Percentiles rank a stretch among this genome's conserved stretches.
Evolutionary conservation across 2,329 filamentous ascomycete species (phyloP).

Genomic region (Aureobasidium leucospermi): DNA sequence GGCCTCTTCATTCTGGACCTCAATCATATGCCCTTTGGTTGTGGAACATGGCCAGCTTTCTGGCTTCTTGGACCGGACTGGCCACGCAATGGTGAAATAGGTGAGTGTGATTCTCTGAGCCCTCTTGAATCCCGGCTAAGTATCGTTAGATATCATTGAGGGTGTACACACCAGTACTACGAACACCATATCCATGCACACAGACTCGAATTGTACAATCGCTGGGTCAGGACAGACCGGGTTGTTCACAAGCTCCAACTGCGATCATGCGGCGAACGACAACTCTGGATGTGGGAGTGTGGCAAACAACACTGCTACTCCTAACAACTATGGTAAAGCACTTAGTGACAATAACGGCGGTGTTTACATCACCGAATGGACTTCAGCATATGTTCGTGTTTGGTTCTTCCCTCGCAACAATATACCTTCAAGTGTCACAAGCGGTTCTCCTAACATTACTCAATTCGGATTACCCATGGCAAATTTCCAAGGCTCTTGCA

Average conservation of each 20-base stretch:
- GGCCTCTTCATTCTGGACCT: conserved; percentile 34
- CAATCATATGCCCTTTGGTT: conserved; percentile 31
- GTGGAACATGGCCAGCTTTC: conserved; percentile 36
- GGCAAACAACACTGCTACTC: conserved; percentile 17
- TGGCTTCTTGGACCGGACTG: conserved; percentile 42
- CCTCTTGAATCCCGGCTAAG: not conserved
- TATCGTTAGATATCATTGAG: conserved; percentile 29
- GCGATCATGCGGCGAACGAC: conserved; percentile 20
- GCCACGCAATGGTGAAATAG: conserved; percentile 29
- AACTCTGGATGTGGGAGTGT: conserved; percentile 27
- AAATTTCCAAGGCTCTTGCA: conserved; percentile 48
- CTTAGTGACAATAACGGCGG: conserved; percentile 28
- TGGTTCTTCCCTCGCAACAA: conserved; percentile 30
- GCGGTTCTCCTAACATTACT: conserved; percentile 48
- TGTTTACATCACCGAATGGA: conserved; percentile 31
- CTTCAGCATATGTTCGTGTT: conserved; percentile 25
- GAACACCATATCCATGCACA: conserved; percentile 28
- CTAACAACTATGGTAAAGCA: conserved; percentile 27
- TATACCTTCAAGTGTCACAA: conserved; percentile 36
- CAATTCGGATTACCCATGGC: conserved; percentile 56
- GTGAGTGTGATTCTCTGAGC: conserved; percentile 13
- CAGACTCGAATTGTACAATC: conserved; percentile 24
- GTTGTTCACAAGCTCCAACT: conserved; percentile 23
- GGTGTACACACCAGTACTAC: conserved; percentile 24
- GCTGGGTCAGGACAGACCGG: conserved; percentile 25